Evolutionary conservation across 345 rosid genomes (phyloP).

Genomic region (Eucalyptus coolabah): DNA sequence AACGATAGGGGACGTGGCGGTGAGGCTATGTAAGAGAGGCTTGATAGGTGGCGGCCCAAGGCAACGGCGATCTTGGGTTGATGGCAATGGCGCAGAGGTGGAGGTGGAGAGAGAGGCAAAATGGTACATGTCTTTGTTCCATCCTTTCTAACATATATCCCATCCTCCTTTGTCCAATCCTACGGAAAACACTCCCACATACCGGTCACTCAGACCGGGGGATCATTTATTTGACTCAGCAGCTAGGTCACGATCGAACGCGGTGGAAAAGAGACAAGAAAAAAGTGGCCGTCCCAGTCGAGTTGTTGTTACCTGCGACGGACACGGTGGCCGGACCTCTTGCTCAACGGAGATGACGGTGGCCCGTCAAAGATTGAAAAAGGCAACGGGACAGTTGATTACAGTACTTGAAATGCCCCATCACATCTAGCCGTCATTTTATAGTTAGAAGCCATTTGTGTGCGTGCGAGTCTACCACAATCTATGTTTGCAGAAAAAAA

Average conservation of each 20-base stretch:
- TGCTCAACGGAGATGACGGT: neutral
- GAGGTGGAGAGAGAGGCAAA: neutral
- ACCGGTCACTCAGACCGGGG: neutral
- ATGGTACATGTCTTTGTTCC: neutral
- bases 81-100: neutral
- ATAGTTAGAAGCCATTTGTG: neutral
- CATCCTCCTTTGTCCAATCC: neutral
- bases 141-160: neutral
- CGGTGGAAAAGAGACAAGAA: neutral
- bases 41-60: neutral
- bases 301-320: neutral
- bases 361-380: neutral
- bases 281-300: rapidly evolving
- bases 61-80: neutral
- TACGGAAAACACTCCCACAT: rapidly evolving
- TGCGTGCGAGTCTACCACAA: neutral
- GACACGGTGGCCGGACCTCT: neutral
- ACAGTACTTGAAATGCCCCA: no score
- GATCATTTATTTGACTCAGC: neutral
- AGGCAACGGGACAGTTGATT: neutral
- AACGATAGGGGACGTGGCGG: neutral
- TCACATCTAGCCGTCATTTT: neutral
- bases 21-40: neutral
- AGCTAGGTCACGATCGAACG: neutral
- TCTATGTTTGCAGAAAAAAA: no score